Percentiles rank a stretch among this genome's conserved stretches.
These are phyloP conservation scores for Paecilomyces sp. DNA, from an alignment of 2,329 filamentous ascomycete species.

Conservation along the genomic window DNA sequence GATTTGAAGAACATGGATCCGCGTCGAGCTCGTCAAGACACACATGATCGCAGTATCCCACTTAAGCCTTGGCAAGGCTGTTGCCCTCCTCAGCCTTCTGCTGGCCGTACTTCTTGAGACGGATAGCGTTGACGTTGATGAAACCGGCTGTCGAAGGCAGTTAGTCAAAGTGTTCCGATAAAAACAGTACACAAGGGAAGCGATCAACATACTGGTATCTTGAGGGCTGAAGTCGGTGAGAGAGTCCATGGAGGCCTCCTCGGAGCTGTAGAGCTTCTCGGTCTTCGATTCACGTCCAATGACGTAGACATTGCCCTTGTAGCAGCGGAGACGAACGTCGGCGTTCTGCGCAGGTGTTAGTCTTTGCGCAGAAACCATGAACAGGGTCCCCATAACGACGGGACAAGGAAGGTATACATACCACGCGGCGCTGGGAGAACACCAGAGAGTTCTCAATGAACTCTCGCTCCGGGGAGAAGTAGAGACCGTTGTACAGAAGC, in stretches of 20 bases:
- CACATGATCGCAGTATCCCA: no score
- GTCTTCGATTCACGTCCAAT: constrained; percentile 51
- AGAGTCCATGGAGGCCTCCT: constrained; percentile 63
- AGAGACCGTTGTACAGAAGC: constrained; percentile 52
- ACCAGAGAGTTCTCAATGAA: constrained; percentile 61
- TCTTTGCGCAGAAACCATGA: no score
- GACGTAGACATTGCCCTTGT: constrained; percentile 58
- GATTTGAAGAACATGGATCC: no score
- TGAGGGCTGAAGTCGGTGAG: constrained; percentile 60
- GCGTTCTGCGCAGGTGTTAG: constrained; percentile 36
- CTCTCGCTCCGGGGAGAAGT: constrained; percentile 65
- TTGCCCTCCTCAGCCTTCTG: constrained; percentile 22
- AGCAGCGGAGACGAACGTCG: constrained; percentile 54
- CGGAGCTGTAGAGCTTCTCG: constrained; percentile 62
- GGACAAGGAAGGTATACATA: constrained; percentile 8
- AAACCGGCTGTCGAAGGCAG: constrained; percentile 41
- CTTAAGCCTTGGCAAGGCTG: no score
- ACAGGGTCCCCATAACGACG: constrained; percentile 35
- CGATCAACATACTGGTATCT: constrained; percentile 43
- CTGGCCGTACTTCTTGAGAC: constrained; percentile 40
- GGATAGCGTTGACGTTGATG: constrained; percentile 36
- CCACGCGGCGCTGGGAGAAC: constrained; percentile 46
- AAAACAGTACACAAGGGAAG: no score
- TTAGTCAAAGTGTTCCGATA: no score
- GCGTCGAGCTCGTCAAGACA: no score